phyloP scores from a whole-genome alignment of 2,329 filamentous ascomycete species.

The Alternaria sp. region DNA sequence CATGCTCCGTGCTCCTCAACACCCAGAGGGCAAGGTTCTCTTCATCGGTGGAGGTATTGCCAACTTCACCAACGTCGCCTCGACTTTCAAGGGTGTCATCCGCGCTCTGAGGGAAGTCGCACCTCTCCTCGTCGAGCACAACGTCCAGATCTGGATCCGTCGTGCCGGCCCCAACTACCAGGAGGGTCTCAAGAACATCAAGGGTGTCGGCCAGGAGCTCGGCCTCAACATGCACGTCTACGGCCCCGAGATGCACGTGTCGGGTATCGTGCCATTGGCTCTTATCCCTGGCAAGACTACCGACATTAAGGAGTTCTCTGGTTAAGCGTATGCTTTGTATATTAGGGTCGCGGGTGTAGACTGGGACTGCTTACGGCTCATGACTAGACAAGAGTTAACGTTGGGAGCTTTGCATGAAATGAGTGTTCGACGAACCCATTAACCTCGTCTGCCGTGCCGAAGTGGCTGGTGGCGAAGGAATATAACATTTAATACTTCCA shows the following conservation, averaged over 20 bases:
- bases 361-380: constrained; percentile 30
- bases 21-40: constrained; percentile 93
- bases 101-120: constrained; percentile 91
- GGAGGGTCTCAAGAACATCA: constrained; percentile 99
- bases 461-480: constrained; percentile 8
- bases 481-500: constrained; percentile 19
- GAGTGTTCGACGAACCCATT: constrained; percentile 23
- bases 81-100: constrained; percentile 99
- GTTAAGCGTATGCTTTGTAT: constrained; percentile 48
- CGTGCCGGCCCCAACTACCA: constrained; percentile 97
- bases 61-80: constrained; percentile 99
- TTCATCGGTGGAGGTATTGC: constrained; percentile 99
- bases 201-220: constrained; percentile 91
- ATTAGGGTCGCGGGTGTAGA: constrained; percentile 28
- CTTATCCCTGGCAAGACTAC: constrained; percentile 68
- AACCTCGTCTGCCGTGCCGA: constrained; percentile 19
- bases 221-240: constrained; percentile 93
- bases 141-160: constrained; percentile 95
- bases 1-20: constrained; percentile 88
- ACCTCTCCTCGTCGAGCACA: constrained; percentile 88
- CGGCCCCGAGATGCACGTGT: constrained; percentile 84
- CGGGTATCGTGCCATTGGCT: constrained; percentile 92
- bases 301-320: constrained; percentile 67
- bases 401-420: constrained; percentile 25
- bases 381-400: constrained; percentile 42